Evolutionary conservation across 768 basidiomycete species (phyloP).

Genomic region (Lyophyllum shimeji): DNA sequence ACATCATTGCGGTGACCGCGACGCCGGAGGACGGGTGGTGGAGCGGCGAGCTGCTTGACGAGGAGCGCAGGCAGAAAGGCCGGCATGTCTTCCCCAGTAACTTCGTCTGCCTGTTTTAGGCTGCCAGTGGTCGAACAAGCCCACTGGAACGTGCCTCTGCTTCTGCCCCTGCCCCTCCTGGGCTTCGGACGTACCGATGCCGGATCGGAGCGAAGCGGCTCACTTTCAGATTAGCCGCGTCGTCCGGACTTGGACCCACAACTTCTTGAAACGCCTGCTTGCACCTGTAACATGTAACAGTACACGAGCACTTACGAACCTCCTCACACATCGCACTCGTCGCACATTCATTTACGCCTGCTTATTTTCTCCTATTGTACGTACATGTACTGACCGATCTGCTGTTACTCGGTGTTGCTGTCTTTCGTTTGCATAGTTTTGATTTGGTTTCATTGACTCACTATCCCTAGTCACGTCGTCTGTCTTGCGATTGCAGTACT

Average conservation of each 20-base stretch:
- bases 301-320: background rate
- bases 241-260: too few relatives aligned
- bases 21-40: conserved; percentile 99
- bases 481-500: too few relatives aligned
- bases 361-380: background rate
- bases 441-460: background rate
- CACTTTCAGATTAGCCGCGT: too few relatives aligned
- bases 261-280: too few relatives aligned
- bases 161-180: too few relatives aligned
- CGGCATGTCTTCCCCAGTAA: conserved; percentile 87
- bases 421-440: background rate
- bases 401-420: background rate
- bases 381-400: background rate
- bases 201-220: too few relatives aligned
- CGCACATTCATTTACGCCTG: background rate
- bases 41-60: conserved; percentile 86
- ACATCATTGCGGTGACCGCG: conserved; percentile 92
- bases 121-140: background rate
- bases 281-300: too few relatives aligned
- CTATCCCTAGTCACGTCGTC: too few relatives aligned
- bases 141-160: too few relatives aligned
- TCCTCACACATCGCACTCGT: background rate
- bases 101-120: conserved; percentile 77
- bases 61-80: conserved; percentile 66
- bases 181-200: too few relatives aligned